Base-by-base conservation (phyloP, 176 grass and related monocot species). In the Phoenix roebelenii region DNA sequence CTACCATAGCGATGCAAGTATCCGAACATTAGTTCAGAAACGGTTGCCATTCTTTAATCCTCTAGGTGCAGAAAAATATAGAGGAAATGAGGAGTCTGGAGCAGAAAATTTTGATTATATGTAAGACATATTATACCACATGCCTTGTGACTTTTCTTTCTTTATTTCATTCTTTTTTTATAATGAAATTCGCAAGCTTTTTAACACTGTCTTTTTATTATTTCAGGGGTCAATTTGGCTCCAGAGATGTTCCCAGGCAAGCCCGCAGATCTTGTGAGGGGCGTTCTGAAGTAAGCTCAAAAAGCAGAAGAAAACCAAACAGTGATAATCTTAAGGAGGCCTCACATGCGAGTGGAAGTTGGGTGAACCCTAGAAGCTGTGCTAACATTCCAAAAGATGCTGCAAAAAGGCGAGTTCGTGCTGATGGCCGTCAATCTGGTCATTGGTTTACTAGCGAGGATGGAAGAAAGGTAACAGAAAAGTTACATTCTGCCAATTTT, bases 401-500 rank as follows among this genome's bases (percentile, higher is more conserved):
- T 72, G 78, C 69, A 51, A 88, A 71, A 77, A 84, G 86, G 71
- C 82, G 83, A 77, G 77, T 88, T 56, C 75, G 69, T 77, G 80
- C 78, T 18, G 25, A 18, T 68, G 86, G 68, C 55, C 63, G 39
- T 53, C 68, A 74, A 17, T 82, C 90, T 74, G 87, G 92, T 63
- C 92, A 84, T 72, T 97, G 87, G 92, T 82, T 85, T 64, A 97
- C 92, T 10, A 65, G 57, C 50, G 67, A 90, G 22, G 70, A 74
- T 51, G 87, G 92, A 44, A 85, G 24, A 68, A 96, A 77, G 92
- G 92, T 90, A 76, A 60, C 4, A 14, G 35, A 44, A 44, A 44
- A 14, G 7, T 44, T 44, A 44, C 35, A 14, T 39, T 39, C 10
- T 12, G 35, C 35, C 35, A 44, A 44, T 14, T 44, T 44, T 44